Evolutionary conservation across 768 basidiomycete genomes (phyloP), one percentile per base, ranked within the genome.

Genomic region (Trametopsis cervina): DNA sequence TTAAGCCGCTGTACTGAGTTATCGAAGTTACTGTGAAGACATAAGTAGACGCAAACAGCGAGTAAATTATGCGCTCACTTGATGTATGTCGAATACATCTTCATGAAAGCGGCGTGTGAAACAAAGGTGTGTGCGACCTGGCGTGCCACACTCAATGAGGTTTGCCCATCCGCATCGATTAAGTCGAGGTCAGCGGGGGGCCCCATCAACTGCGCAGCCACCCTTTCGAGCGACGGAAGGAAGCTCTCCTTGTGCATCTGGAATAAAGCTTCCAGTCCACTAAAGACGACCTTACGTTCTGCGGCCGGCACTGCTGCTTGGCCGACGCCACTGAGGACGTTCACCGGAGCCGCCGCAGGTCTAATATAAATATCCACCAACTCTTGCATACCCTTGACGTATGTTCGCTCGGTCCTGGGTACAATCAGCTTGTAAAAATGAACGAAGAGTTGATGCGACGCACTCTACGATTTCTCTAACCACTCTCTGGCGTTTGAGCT

Each of bases 11-110:
- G 80, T 10, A 94, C 78, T 2, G 92, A 88, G 62, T 83, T 90
- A 63, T 98, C 94, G 64, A 97, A 98, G 65, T 95, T 94, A 67
- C 90, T 93, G 57, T 27, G 55, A 47, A 47, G 36, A n/a, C 27
- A 29, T 29, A 36, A 13, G 18, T 25, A 51, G 27, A 45, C 42
- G 49, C 27, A 35, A 46, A 38, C 42, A 6, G 15, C 45, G 4
- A 25, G 23, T 20, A 15, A 42, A 27, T 42, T 33, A 49, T 7
- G 51, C 53, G 67, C 85, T 62, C 63, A 92, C 90, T 98, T 97
- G 74, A 95, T 95, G 63, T 97, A 99, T 38, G 86, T 88, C 25
- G 92, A 93, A 64, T 99, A 99, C 87, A 98, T 97, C 70, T 75
- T 89, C 89, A 99, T 91, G 72, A 97, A 97, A 3, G 95, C 92